A percentile compares a stretch with the other conserved stretches of the same genome.
Evolutionary conservation across 2,329 filamentous ascomycete species (phyloP).

Genomic region (Penicillium sp.): DNA sequence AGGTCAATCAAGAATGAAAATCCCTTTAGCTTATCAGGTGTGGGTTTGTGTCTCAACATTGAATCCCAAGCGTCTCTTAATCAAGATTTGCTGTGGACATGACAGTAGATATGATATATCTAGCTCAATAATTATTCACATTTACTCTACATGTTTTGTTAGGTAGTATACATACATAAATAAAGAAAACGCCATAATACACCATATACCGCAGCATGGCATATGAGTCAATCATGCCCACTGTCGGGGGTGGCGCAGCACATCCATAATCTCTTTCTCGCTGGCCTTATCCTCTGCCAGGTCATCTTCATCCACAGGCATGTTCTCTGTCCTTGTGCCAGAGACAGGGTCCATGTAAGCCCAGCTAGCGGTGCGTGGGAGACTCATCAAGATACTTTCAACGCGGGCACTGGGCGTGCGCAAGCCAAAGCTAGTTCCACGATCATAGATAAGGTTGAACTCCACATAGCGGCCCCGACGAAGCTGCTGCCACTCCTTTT

Average conservation of each 20-base stretch:
- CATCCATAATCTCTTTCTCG: conserved; percentile 79
- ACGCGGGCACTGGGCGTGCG: conserved; percentile 88
- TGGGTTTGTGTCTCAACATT: not conserved
- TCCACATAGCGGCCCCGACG: conserved; percentile 94
- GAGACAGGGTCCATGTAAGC: conserved; percentile 78
- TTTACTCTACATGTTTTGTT: not conserved
- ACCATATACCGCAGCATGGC: not conserved
- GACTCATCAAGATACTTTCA: conserved; percentile 96
- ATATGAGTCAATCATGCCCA: conserved; percentile 48
- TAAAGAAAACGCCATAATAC: not conserved
- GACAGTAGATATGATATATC: not conserved
- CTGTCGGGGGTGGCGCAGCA: conserved; percentile 61
- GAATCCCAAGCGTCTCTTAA: not conserved
- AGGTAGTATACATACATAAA: conserved; percentile 5
- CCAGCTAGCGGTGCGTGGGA: conserved; percentile 91
- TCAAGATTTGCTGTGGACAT: not conserved
- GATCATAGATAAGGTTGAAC: conserved; percentile 96
- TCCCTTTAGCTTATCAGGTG: not conserved
- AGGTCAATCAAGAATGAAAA: not conserved
- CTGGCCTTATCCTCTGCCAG: conserved; percentile 36
- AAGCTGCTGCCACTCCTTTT: conserved; percentile 97
- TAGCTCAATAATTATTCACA: conserved; percentile 2
- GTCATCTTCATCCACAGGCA: conserved; percentile 50
- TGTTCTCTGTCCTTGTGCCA: conserved; percentile 43
- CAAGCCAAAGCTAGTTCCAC: conserved; percentile 89